phyloP scores from a whole-genome alignment of 768 basidiomycete species.

The Chalciporus pseudorubinellus region DNA sequence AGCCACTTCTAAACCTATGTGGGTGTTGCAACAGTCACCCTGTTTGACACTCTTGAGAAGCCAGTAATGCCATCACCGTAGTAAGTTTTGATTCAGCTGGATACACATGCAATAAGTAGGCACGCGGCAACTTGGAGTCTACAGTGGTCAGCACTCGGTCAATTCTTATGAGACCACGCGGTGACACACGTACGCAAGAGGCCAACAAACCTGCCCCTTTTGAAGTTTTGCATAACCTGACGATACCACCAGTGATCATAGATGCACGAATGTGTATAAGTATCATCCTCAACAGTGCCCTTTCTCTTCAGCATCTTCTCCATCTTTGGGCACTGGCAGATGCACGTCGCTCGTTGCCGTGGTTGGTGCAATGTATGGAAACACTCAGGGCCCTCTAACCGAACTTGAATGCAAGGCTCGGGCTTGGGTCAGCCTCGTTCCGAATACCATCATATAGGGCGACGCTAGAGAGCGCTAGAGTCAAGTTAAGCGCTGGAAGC shows the following conservation, averaged over 20 bases:
- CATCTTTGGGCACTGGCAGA: neutral
- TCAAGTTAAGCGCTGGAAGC: constrained; percentile 15
- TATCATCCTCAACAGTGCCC: neutral
- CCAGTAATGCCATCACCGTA: too few relatives aligned
- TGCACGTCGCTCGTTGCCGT: constrained; percentile 1
- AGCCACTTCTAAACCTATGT: neutral
- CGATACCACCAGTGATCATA: too few relatives aligned
- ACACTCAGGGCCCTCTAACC: neutral
- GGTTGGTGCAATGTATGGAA: neutral
- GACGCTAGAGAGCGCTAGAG: constrained; percentile 12
- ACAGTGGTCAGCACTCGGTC: too few relatives aligned
- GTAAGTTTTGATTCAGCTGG: too few relatives aligned
- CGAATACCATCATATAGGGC: constrained; percentile 9
- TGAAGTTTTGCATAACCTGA: neutral
- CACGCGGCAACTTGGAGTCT: too few relatives aligned
- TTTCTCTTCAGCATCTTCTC: neutral
- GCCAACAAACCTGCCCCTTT: neutral
- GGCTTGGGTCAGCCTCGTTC: constrained; percentile 20
- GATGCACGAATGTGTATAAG: neutral
- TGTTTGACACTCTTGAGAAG: too few relatives aligned
- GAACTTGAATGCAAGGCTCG: constrained; percentile 7
- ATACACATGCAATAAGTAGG: too few relatives aligned
- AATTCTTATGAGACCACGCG: neutral
- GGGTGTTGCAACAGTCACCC: too few relatives aligned
- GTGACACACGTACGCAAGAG: neutral